Evolutionary conservation across 345 rosid species (phyloP).

Genomic region (Eucalyptus cloeziana): DNA sequence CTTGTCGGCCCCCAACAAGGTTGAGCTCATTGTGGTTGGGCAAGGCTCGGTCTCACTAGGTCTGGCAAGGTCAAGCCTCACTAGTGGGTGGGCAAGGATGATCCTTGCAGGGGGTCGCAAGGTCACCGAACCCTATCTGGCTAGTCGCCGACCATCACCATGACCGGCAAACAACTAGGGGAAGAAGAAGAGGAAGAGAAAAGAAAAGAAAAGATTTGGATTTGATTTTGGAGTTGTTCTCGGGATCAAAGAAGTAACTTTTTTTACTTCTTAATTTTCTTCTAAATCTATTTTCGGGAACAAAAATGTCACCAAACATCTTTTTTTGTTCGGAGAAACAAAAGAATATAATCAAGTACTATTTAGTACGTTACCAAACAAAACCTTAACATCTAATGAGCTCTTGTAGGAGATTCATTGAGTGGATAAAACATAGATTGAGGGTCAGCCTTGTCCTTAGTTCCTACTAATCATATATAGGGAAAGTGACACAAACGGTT

Average conservation of each 20-base stretch:
- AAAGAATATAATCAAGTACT: rapidly evolving
- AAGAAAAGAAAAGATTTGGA: too few species aligned
- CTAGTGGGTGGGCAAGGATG: rapidly evolving
- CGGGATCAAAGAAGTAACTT: rapidly evolving
- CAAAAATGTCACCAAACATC: too few species aligned
- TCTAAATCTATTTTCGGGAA: too few species aligned
- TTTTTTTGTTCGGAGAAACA: rapidly evolving
- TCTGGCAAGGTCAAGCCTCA: too few species aligned
- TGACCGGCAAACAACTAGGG: rapidly evolving
- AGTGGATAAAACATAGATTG: background rate
- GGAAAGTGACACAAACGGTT: rapidly evolving
- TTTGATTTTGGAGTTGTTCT: too few species aligned
- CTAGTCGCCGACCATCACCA: rapidly evolving
- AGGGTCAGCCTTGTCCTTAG: rapidly evolving
- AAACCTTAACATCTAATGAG: background rate
- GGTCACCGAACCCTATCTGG: rapidly evolving
- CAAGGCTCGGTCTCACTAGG: too few species aligned
- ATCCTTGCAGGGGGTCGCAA: rapidly evolving
- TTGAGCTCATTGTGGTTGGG: too few species aligned
- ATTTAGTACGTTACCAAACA: rapidly evolving
- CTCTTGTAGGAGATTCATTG: background rate
- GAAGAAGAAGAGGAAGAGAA: too few species aligned
- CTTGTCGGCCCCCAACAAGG: rapidly evolving
- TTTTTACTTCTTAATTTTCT: too few species aligned
- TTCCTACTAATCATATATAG: background rate